A percentile compares a stretch with the other conserved stretches of the same genome.
Evolutionary conservation across 805 yeast genomes (phyloP).

Genomic region (Candida stauntonica): DNA sequence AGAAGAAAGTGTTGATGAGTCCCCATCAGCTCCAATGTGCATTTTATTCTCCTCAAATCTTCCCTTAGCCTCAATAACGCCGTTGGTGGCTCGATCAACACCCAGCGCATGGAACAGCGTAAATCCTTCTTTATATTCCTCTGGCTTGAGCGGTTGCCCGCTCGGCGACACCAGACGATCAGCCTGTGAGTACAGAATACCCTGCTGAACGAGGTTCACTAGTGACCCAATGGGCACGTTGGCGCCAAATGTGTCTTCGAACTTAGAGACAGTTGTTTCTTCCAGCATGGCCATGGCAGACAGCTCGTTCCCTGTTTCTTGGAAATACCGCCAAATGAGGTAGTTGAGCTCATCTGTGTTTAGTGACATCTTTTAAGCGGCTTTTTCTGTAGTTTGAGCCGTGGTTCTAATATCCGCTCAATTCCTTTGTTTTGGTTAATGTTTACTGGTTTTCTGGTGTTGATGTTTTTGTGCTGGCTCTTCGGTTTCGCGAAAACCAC

Average conservation of each 20-base stretch:
- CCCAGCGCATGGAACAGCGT: conserved; percentile 53
- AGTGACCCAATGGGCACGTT: conserved; percentile 74
- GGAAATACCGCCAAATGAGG: conserved; percentile 87
- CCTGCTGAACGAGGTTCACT: conserved; percentile 80
- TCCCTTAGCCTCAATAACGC: conserved; percentile 21
- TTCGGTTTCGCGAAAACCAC: too few species aligned
- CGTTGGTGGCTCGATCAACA: conserved; percentile 34
- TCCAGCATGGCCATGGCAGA: conserved; percentile 79
- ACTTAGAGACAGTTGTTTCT: conserved; percentile 57
- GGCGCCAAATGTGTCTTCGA: conserved; percentile 46
- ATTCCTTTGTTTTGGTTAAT: neutral
- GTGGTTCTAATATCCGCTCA: neutral
- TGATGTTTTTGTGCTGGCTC: neutral
- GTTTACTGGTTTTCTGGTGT: neutral
- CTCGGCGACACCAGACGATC: conserved; percentile 48
- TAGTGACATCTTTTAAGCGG: conserved; percentile 61
- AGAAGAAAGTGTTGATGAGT: neutral
- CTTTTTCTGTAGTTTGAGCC: neutral
- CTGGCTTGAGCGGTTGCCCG: conserved; percentile 26
- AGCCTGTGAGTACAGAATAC: conserved; percentile 71
- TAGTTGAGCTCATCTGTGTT: conserved; percentile 84
- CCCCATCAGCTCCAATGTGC: conserved; percentile 1
- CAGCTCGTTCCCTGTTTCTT: conserved; percentile 74
- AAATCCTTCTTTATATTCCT: conserved; percentile 30
- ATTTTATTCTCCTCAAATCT: conserved; percentile 14